Conservation (phyloP, 805 yeast genomes). For the Debaryomyces maramus region DNA sequence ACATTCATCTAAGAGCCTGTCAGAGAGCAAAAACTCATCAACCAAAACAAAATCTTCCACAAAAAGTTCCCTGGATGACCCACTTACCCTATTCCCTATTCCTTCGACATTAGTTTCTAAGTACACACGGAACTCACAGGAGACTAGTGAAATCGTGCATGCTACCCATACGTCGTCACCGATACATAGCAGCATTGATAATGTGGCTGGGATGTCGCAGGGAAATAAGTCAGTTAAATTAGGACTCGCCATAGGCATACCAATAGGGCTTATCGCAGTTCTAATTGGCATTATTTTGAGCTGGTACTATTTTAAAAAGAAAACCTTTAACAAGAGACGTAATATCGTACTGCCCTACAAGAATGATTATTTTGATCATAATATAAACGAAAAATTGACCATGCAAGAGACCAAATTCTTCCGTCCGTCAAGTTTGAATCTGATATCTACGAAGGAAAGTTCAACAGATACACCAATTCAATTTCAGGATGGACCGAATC, state of each 20-base stretch:
- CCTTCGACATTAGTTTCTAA: conserved; percentile 1
- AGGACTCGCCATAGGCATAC: conserved; percentile 35
- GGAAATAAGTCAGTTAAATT: conserved; percentile 16
- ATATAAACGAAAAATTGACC: not conserved
- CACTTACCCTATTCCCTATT: not conserved
- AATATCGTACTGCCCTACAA: conserved; percentile 11
- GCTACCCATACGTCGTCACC: not conserved
- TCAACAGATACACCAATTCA: not conserved
- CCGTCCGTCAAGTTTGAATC: not conserved
- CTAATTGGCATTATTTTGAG: conserved; percentile 19
- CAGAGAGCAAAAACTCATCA: not conserved
- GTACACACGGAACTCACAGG: conserved; percentile 2
- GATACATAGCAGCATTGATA: conserved; percentile 2
- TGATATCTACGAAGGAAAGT: not conserved
- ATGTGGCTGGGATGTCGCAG: conserved; percentile 1
- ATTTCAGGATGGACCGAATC: conserved; percentile 4
- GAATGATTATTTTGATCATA: conserved; percentile 7
- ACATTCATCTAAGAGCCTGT: not conserved
- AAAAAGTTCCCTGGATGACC: not conserved
- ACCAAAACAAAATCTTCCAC: not conserved
- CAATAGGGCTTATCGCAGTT: conserved; percentile 26
- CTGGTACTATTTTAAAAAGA: conserved; percentile 21
- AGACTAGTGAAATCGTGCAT: not conserved
- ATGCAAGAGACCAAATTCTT: conserved; percentile 3
- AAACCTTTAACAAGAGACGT: conserved; percentile 10